Base-by-base conservation (phyloP, 1,139 yeast genomes). In the Candida buenavistaensis region DNA sequence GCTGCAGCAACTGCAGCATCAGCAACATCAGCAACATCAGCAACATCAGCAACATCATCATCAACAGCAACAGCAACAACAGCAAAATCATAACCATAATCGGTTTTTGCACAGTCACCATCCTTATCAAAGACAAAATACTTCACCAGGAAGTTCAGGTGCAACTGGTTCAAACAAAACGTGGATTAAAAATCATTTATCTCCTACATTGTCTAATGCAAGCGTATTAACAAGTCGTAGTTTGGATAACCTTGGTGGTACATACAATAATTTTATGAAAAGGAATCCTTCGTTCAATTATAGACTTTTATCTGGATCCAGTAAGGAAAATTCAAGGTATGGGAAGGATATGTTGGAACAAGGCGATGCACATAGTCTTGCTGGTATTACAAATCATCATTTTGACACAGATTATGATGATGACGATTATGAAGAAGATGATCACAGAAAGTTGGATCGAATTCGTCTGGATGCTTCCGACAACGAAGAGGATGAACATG, bases 401-500 rank as follows among this genome's bases (percentile, higher is more conserved):
- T 32, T 19, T 30, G 33, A 27, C 19, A 17, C 21, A 30, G 44
- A 39, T 19, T 38, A 35, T 17, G 43, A 36, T 9, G 41, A 43
- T 5, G 48, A 41, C 9, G 40, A 34, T 10, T 33, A 38, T 6
- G 28, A 33, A 2, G 40, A 38, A 17, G 19, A 17, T 7, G 19
- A 17, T 17, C n/a, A n/a, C n/a, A n/a, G 19, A 17, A 17, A 17
- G 7, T 17, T 5, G 19, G 19, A 17, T 17, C 7, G 19, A 7
- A 17, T 6, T 6, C 19, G 5, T 17, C 5, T 48, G 14, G 53
- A 45, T 11, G 50, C 16, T 36, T 23, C 39, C 14, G 66, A 59
- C 19, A 38, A 45, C 5, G 78, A 70, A 32, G 80, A 74, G 46
- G 80, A 75, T 45, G 79, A 74, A 38, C 68, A 71, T 38, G 78